Conservation (phyloP, 2,329 filamentous ascomycete species). For the Mariannaea sp. region DNA sequence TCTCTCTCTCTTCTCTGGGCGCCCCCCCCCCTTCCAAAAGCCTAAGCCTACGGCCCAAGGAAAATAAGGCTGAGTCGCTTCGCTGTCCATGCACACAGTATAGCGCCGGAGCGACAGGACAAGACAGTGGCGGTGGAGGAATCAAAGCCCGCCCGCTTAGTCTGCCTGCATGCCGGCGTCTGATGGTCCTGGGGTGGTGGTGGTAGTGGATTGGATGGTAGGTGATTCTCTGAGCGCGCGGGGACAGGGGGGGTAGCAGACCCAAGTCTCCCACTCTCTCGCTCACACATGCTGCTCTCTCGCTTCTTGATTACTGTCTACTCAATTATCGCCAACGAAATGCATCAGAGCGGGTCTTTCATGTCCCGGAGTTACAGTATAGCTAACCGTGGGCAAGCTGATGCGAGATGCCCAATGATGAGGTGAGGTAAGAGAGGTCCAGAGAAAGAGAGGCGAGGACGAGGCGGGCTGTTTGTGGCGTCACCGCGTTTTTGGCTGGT, state of each 20-base stretch:
- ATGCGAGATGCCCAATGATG: not conserved
- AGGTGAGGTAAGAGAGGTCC: not conserved
- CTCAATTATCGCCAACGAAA: constrained; percentile 30
- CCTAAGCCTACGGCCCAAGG: not conserved
- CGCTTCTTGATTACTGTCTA: too few species aligned
- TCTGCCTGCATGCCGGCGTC: too few species aligned
- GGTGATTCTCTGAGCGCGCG: constrained; percentile 25
- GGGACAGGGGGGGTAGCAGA: constrained; percentile 27
- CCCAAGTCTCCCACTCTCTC: constrained; percentile 18
- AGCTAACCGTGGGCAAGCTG: not conserved
- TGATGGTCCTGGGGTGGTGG: constrained; percentile 28
- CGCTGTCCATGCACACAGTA: constrained; percentile 33
- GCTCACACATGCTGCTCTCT: not conserved
- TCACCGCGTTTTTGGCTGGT: not conserved
- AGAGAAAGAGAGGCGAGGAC: not conserved
- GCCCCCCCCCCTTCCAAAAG: not conserved
- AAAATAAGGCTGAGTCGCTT: constrained; percentile 37
- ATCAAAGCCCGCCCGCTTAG: constrained; percentile 18
- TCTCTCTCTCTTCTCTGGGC: too few species aligned
- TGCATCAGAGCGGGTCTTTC: constrained; percentile 23
- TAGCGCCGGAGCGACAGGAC: constrained; percentile 25
- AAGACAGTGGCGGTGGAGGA: constrained; percentile 29
- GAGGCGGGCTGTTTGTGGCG: too few species aligned
- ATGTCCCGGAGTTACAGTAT: constrained; percentile 16
- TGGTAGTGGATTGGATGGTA: too few species aligned